These are phyloP conservation scores for Remersonia thermophila DNA, from an alignment of 2,329 filamentous ascomycete species.

Conservation along the genomic window DNA sequence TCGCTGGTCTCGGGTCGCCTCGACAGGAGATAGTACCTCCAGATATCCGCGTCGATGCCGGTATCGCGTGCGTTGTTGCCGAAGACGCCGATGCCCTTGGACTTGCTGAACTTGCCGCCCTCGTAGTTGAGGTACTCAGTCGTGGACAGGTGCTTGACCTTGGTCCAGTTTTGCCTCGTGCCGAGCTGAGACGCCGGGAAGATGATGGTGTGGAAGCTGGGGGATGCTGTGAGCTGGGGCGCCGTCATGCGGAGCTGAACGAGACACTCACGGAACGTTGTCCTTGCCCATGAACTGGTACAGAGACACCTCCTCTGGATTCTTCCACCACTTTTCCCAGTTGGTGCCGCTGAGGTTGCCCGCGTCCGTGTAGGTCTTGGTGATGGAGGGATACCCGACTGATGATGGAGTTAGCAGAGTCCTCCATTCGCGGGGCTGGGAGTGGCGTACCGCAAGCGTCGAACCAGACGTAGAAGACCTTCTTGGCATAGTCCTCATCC, in stretches of 20 bases:
- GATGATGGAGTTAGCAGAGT: slow-evolving; percentile 2
- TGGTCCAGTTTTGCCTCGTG: slow-evolving; percentile 76
- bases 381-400: slow-evolving; percentile 87
- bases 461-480: slow-evolving; percentile 66
- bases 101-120: slow-evolving; percentile 86
- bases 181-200: slow-evolving; percentile 83
- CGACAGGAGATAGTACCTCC: slow-evolving; percentile 82
- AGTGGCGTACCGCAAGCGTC: slow-evolving; percentile 52
- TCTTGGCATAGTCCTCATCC: slow-evolving; percentile 41
- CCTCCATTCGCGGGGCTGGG: neutral
- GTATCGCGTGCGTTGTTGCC: slow-evolving; percentile 82
- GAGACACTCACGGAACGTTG: slow-evolving; percentile 40
- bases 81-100: slow-evolving; percentile 78
- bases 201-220: slow-evolving; percentile 72
- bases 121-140: slow-evolving; percentile 88
- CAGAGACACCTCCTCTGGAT: slow-evolving; percentile 74
- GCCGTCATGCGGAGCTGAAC: neutral
- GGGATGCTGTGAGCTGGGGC: slow-evolving; percentile 34
- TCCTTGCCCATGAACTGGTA: slow-evolving; percentile 97
- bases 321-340: slow-evolving; percentile 92
- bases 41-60: slow-evolving; percentile 74
- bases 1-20: slow-evolving; percentile 77
- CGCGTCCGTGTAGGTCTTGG: slow-evolving; percentile 66
- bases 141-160: slow-evolving; percentile 75
- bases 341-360: slow-evolving; percentile 39